Percentiles rank a stretch among this genome's conserved stretches.
These are phyloP conservation scores for Nymphaea thermarum DNA, from an alignment of 164 flowering plant genomes.

Conservation along the genomic window DNA sequence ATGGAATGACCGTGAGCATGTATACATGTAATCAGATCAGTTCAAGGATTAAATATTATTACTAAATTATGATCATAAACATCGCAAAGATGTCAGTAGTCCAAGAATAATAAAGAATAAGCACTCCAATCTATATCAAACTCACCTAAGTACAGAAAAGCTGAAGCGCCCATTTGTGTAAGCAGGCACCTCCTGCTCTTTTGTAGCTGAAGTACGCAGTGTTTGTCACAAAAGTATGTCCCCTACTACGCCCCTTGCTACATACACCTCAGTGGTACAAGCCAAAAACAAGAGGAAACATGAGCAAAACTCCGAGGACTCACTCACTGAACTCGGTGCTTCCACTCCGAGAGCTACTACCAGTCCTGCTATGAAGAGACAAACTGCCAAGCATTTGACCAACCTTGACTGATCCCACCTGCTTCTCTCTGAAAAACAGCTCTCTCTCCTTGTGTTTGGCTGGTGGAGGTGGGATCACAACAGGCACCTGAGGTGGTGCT, in stretches of 20 bases:
- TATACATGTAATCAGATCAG: neutral
- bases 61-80: too few species aligned
- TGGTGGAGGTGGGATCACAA: conserved; percentile 86
- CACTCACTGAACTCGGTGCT: conserved; percentile 59
- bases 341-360: conserved; percentile 65
- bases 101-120: too few species aligned
- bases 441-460: conserved; percentile 79
- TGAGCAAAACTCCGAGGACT: conserved; percentile 2
- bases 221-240: neutral
- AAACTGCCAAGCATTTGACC: conserved; percentile 40
- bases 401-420: conserved; percentile 38
- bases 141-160: neutral
- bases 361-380: conserved; percentile 59
- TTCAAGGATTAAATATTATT: too few species aligned
- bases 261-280: neutral
- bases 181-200: neutral
- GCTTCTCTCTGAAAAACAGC: conserved; percentile 69
- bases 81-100: neutral
- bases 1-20: neutral
- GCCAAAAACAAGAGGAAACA: neutral
- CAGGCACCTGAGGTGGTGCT: neutral
- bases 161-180: neutral
- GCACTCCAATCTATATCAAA: neutral
- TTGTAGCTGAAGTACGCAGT: neutral
- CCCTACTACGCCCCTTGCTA: neutral